A percentile compares a stretch with the other conserved stretches of the same genome.
Evolutionary conservation across 2,329 filamentous ascomycete species (phyloP).

Genomic region (Endothia cerciana): DNA sequence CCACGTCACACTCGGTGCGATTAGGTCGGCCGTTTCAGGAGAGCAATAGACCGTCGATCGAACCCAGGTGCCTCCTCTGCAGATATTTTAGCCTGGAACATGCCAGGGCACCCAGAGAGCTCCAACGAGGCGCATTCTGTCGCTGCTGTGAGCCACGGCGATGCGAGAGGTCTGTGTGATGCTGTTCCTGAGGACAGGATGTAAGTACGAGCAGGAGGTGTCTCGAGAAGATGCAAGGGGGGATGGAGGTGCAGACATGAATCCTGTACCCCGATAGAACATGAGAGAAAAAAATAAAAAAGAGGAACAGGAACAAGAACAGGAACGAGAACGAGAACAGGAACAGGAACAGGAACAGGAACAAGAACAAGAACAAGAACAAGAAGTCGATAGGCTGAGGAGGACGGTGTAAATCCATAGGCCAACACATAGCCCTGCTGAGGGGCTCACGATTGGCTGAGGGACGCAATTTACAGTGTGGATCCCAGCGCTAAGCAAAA

Average conservation of each 20-base stretch:
- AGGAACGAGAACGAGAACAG: not conserved
- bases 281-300: not conserved
- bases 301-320: not conserved
- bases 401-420: not conserved
- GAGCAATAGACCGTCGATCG: not conserved
- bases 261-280: too few relatives aligned
- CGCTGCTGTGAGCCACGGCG: too few relatives aligned
- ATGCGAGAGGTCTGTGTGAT: too few relatives aligned
- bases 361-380: not conserved
- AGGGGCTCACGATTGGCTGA: conserved; percentile 8
- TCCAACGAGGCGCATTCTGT: too few relatives aligned
- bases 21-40: not conserved
- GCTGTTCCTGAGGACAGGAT: too few relatives aligned
- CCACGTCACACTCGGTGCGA: not conserved
- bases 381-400: not conserved
- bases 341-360: not conserved
- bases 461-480: not conserved
- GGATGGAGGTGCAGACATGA: too few relatives aligned
- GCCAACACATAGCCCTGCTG: conserved; percentile 4
- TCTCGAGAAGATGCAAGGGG: too few relatives aligned
- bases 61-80: too few relatives aligned
- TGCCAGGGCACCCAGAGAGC: too few relatives aligned
- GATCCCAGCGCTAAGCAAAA: not conserved
- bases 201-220: not conserved
- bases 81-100: too few relatives aligned